Conservation (phyloP, 805 yeast genomes). For the Saturnispora serradocipensis region DNA sequence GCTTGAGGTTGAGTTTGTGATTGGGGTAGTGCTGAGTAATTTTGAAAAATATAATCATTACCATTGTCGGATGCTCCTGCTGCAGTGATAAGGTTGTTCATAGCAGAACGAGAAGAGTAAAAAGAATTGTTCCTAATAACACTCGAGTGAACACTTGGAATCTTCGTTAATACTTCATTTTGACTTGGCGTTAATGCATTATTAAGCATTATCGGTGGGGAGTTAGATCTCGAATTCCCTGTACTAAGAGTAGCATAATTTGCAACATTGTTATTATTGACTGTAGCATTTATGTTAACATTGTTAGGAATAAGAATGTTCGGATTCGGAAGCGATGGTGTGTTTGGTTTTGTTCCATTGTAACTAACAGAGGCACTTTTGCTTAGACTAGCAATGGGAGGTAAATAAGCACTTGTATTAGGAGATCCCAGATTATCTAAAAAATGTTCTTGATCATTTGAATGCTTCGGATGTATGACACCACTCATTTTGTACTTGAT, state of each 20-base stretch:
- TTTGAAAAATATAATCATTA: slow-evolving; percentile 1
- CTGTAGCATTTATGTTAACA: not conserved
- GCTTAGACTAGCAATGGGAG: not conserved
- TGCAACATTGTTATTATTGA: not conserved
- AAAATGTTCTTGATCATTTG: not conserved
- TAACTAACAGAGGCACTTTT: not conserved
- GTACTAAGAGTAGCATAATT: not conserved
- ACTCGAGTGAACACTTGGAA: not conserved
- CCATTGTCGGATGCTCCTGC: not conserved
- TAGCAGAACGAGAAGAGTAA: slow-evolving; percentile 1
- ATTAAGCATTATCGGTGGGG: not conserved
- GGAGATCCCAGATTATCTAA: not conserved
- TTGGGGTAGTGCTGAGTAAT: not conserved
- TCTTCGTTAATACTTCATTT: not conserved
- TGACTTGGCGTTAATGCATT: not conserved
- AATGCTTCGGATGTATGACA: not conserved
- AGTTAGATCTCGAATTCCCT: not conserved
- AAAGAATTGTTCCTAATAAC: slow-evolving; percentile 1
- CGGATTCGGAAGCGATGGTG: slow-evolving; percentile 7
- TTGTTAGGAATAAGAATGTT: slow-evolving; percentile 1
- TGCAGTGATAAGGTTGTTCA: slow-evolving; percentile 3
- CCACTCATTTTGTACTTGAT: slow-evolving; percentile 31
- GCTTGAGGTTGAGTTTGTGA: not conserved
- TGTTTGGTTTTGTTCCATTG: not conserved
- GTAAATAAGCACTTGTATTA: not conserved